A percentile compares a stretch with the other conserved stretches of the same genome.
phyloP scores from a whole-genome alignment of 768 basidiomycete species.

The Xerocomellus intermedius region DNA sequence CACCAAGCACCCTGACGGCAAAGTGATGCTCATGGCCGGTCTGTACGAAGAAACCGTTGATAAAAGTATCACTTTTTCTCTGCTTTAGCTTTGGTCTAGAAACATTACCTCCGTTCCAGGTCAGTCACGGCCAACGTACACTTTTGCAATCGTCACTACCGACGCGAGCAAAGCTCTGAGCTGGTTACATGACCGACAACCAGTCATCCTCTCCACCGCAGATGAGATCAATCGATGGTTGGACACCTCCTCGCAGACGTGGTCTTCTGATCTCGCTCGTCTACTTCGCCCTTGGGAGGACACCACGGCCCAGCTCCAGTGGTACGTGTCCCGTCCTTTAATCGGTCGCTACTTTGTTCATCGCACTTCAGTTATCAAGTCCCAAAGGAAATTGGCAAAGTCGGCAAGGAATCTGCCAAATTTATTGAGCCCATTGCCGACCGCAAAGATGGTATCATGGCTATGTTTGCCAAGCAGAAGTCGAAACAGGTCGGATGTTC shows the following conservation, averaged over 20 bases:
- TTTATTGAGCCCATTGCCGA: conserved; percentile 79
- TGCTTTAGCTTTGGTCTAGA: background rate
- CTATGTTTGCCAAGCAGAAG: conserved; percentile 73
- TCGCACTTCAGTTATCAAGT: conserved; percentile 70
- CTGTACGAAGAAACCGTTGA: conserved; percentile 75
- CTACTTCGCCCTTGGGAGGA: conserved; percentile 64
- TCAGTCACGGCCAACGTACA: conserved; percentile 58
- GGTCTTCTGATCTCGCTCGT: conserved; percentile 58
- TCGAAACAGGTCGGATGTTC: conserved; percentile 17
- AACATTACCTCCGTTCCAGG: conserved; percentile 35
- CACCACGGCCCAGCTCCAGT: conserved; percentile 52
- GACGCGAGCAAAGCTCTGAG: conserved; percentile 61
- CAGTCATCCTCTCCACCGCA: conserved; percentile 68
- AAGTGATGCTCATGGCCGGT: conserved; percentile 83
- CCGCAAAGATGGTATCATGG: conserved; percentile 83
- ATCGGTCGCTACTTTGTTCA: background rate
- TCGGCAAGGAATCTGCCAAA: conserved; percentile 76
- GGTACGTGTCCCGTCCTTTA: conserved; percentile 43
- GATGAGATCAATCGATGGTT: conserved; percentile 74
- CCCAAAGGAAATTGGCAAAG: conserved; percentile 87
- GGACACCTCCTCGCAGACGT: conserved; percentile 64
- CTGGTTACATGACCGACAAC: conserved; percentile 93
- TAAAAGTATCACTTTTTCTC: conserved; percentile 44
- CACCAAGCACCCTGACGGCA: conserved; percentile 60
- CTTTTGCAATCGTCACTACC: conserved; percentile 91